Conservation (phyloP, 1,284 basidiomycete genomes). For the Irpex lacteus region DNA sequence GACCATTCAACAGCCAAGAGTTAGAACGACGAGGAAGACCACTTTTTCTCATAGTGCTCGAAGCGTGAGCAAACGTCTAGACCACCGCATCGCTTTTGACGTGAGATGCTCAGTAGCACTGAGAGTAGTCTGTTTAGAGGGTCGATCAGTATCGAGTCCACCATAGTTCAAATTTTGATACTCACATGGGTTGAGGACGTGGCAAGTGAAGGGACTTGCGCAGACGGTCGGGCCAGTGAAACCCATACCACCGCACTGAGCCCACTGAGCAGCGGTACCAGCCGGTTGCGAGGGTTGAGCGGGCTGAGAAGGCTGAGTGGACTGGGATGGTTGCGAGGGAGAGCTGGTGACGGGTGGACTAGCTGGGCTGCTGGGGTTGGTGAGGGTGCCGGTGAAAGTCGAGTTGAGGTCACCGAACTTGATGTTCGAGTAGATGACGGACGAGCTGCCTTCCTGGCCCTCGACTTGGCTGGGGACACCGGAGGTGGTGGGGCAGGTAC, state of each 20-base stretch:
- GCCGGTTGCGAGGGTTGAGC: background rate
- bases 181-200: constrained; percentile 17
- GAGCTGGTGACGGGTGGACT: background rate
- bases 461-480: constrained; percentile 48
- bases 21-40: too few species aligned
- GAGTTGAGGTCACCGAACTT: constrained; percentile 51
- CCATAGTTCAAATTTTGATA: background rate
- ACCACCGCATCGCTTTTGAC: too few species aligned
- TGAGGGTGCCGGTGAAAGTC: constrained; percentile 32
- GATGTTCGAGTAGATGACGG: constrained; percentile 57
- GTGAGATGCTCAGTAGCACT: too few species aligned
- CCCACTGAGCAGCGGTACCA: constrained; percentile 17
- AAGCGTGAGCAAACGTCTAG: too few species aligned
- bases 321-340: background rate
- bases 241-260: constrained; percentile 17
- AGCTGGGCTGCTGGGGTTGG: constrained; percentile 2
- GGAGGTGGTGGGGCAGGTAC: constrained; percentile 47
- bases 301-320: background rate
- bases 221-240: constrained; percentile 16
- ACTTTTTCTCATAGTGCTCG: too few species aligned
- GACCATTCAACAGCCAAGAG: too few species aligned
- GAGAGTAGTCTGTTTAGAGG: constrained; percentile 16
- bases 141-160: background rate
- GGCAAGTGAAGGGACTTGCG: constrained; percentile 16
- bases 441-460: constrained; percentile 33